A percentile compares a stretch with the other conserved stretches of the same genome.
phyloP scores from a whole-genome alignment of 2,329 filamentous ascomycete genomes.

The Paracorniculantispora psalliotae region DNA sequence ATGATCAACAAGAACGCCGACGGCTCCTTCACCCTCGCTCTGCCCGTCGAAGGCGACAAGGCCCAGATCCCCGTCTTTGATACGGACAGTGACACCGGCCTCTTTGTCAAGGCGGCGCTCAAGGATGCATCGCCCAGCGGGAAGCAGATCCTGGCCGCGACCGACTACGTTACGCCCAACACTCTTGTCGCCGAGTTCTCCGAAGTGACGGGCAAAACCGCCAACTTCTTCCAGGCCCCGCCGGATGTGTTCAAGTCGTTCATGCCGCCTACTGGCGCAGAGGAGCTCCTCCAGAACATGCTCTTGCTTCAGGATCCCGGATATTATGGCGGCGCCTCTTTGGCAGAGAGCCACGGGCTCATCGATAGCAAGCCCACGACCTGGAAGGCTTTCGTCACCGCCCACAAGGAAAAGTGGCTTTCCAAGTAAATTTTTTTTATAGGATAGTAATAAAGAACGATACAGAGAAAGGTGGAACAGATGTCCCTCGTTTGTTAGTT shows the following conservation, averaged over 20 bases:
- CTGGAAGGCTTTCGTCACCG: constrained; percentile 21
- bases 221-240: constrained; percentile 26
- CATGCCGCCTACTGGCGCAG: constrained; percentile 22
- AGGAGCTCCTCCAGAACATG: constrained; percentile 40
- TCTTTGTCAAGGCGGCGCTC: constrained; percentile 32
- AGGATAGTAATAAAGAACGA: too few species aligned
- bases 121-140: constrained; percentile 22
- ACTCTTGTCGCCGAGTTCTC: constrained; percentile 31
- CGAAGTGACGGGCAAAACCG: constrained; percentile 30
- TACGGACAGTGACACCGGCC: constrained; percentile 32
- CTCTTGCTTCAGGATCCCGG: constrained; percentile 36
- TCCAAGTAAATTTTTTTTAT: not conserved
- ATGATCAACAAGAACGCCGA: constrained; percentile 26
- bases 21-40: constrained; percentile 24
- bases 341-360: constrained; percentile 28
- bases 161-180: constrained; percentile 31
- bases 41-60: constrained; percentile 27
- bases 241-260: constrained; percentile 32
- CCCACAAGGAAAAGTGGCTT: constrained; percentile 24
- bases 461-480: too few species aligned
- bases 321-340: constrained; percentile 33
- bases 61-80: constrained; percentile 35
- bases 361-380: constrained; percentile 32
- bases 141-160: constrained; percentile 32
- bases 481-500: too few species aligned